Conservation (phyloP, 345 rosid genomes). For the Ceriops decandra region DNA sequence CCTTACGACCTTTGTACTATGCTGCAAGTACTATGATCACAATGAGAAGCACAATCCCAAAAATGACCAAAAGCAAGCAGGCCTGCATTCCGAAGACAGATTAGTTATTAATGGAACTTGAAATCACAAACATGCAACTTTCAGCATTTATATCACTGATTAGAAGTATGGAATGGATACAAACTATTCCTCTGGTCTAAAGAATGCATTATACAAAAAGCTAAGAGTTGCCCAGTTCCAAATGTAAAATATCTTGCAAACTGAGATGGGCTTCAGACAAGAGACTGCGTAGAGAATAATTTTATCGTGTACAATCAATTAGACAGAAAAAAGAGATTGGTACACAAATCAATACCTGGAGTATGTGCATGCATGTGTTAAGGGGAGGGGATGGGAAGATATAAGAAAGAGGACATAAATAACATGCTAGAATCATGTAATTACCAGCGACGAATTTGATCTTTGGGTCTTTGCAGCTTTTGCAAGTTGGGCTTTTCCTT, state of each 20-base stretch:
- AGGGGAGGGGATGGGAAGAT: too few species aligned
- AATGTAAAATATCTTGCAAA: not conserved
- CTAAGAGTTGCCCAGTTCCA: too few species aligned
- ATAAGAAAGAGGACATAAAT: not conserved
- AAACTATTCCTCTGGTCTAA: not conserved
- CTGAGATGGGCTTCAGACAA: not conserved
- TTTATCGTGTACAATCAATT: too few species aligned
- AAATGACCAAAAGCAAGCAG: constrained; percentile 89
- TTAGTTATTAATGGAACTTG: too few species aligned
- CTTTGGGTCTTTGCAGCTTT: constrained; percentile 80
- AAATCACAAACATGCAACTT: not conserved
- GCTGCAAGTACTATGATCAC: constrained; percentile 70
- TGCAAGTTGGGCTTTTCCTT: constrained; percentile 67
- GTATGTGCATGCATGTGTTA: too few species aligned
- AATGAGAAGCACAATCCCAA: constrained; percentile 77
- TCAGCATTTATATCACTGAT: too few species aligned
- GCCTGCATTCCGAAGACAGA: constrained; percentile 36
- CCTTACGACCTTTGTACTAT: not conserved
- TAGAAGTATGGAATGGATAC: not conserved
- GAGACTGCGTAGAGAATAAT: too few species aligned
- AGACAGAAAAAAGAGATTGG: too few species aligned
- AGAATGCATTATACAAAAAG: too few species aligned
- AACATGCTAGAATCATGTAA: not conserved
- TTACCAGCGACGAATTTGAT: constrained; percentile 90
- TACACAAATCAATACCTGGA: too few species aligned